A percentile compares a stretch with the other conserved stretches of the same genome.
These are phyloP conservation scores for Tardiomyces digboiensis DNA, from an alignment of 1,139 yeast species.

Conservation along the genomic window DNA sequence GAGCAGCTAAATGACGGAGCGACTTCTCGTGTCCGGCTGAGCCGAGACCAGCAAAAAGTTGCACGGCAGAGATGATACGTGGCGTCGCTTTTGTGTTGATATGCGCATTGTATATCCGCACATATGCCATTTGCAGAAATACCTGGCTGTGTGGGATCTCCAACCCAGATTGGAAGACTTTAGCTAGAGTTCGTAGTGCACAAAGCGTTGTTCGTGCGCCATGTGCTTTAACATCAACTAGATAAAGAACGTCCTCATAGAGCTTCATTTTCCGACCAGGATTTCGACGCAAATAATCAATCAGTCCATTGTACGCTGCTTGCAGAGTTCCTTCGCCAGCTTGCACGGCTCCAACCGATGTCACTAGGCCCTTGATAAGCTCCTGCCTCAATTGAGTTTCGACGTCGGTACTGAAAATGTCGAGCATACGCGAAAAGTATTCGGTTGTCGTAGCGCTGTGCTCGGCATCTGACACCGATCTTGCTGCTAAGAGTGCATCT, in stretches of 20 bases:
- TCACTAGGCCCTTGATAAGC: constrained; percentile 5
- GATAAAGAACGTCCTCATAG: constrained; percentile 4
- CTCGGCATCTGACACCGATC: background rate
- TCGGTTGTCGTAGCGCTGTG: background rate
- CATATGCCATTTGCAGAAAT: constrained; percentile 8
- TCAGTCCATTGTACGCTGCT: constrained; percentile 5
- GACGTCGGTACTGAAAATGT: background rate
- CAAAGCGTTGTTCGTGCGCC: constrained; percentile 7
- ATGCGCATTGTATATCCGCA: constrained; percentile 14
- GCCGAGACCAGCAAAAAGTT: constrained; percentile 13
- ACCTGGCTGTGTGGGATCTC: constrained; percentile 4
- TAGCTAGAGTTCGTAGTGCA: constrained; percentile 8
- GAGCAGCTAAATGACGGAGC: constrained; percentile 9
- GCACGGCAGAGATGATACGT: constrained; percentile 10
- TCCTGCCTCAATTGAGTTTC: background rate
- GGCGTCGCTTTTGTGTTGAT: constrained; percentile 13
- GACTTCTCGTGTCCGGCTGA: background rate
- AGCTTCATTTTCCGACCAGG: background rate
- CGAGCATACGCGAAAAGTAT: background rate
- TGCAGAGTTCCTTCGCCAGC: constrained; percentile 5
- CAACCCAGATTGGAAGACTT: constrained; percentile 12
- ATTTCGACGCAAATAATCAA: constrained; percentile 1
- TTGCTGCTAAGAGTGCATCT: background rate
- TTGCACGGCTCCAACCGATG: constrained; percentile 8
- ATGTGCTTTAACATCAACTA: constrained; percentile 8